Base-by-base conservation (phyloP, 306 rosid species). In the Spatholobus suberectus region DNA sequence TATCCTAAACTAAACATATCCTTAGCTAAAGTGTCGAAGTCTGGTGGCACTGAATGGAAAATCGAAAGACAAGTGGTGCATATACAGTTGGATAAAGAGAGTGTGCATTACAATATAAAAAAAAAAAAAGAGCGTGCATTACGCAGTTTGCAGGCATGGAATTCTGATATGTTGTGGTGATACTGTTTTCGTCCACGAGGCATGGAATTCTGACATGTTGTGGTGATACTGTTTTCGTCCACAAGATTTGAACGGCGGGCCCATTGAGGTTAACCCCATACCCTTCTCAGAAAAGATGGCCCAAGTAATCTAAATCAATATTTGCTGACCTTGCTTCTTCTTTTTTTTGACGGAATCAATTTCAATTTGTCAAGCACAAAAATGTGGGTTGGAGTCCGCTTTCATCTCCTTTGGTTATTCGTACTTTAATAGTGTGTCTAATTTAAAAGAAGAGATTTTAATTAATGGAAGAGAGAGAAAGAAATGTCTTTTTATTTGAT, bases 171-270 rank as follows among this genome's bases (percentile, higher is more conserved):
- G n/a, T n/a, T n/a, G n/a, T n/a, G n/a, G n/a, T n/a, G n/a, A n/a
- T n/a, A n/a, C n/a, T n/a, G n/a, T n/a, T n/a, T n/a, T n/a, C n/a
- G n/a, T n/a, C n/a, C n/a, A n/a, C n/a, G n/a, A n/a, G 21, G 57
- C 18, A 3, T 17, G 57, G 58, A 51, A 51, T 1, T 18, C 0
- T 23, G 34, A 1, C 10, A 15, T 62, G 21, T 29, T 29, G 40
- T 47, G 81, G 61, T 43, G 54, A 49, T 34, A 8, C 0, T 4
- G 38, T 35, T 78, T 66, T 35, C 0, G 82, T 20, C 75, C 82
- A 78, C 67, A 49, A 49, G 17, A 78, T 32, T 49, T 37, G 38
- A 49, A 51, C 49, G 67, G 82, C 1, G 75, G 75, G 65, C 75
- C 70, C 38, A 2, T 78, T 49, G 67, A 66, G 47, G 4, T 23